Evolutionary conservation across 2,329 filamentous ascomycete genomes (phyloP).

Genomic region (Drechmeria coniospora): DNA sequence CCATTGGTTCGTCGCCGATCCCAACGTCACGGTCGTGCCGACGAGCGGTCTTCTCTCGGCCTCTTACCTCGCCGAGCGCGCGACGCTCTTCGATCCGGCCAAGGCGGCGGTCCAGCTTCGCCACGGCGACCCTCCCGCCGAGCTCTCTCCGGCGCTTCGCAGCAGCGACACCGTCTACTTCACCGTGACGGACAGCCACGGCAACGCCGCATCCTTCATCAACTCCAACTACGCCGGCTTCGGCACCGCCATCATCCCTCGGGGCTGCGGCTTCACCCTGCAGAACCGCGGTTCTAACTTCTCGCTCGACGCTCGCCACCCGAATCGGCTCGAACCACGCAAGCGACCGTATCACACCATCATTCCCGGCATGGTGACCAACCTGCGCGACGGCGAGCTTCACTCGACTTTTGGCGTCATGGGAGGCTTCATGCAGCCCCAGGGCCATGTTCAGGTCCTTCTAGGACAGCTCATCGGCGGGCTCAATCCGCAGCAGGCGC

Average conservation of each 20-base stretch:
- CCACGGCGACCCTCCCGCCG: constrained; percentile 43
- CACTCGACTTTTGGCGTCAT: constrained; percentile 90
- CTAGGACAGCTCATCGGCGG: constrained; percentile 77
- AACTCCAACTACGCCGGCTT: constrained; percentile 89
- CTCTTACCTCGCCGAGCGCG: constrained; percentile 60
- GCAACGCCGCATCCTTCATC: constrained; percentile 92
- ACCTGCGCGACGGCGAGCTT: constrained; percentile 53
- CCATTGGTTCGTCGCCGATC: constrained; percentile 81
- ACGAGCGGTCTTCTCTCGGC: constrained; percentile 51
- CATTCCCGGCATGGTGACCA: constrained; percentile 82
- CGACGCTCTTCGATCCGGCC: constrained; percentile 38
- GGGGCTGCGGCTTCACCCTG: constrained; percentile 77
- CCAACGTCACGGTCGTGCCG: constrained; percentile 54
- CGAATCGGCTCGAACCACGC: constrained; percentile 63
- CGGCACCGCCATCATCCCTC: constrained; percentile 73
- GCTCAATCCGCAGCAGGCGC: constrained; percentile 68
- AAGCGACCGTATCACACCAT: constrained; percentile 97
- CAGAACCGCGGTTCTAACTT: constrained; percentile 92
- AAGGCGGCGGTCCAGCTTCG: constrained; percentile 43
- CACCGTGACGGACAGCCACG: constrained; percentile 60
- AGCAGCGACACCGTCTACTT: constrained; percentile 94
- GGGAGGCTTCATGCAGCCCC: constrained; percentile 97
- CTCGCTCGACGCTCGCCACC: constrained; percentile 52
- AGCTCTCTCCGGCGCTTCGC: constrained; percentile 54
- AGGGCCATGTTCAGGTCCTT: constrained; percentile 87